These are phyloP conservation scores for Epichloe aotearoae DNA, from an alignment of 2,329 filamentous ascomycete species.

Conservation along the genomic window DNA sequence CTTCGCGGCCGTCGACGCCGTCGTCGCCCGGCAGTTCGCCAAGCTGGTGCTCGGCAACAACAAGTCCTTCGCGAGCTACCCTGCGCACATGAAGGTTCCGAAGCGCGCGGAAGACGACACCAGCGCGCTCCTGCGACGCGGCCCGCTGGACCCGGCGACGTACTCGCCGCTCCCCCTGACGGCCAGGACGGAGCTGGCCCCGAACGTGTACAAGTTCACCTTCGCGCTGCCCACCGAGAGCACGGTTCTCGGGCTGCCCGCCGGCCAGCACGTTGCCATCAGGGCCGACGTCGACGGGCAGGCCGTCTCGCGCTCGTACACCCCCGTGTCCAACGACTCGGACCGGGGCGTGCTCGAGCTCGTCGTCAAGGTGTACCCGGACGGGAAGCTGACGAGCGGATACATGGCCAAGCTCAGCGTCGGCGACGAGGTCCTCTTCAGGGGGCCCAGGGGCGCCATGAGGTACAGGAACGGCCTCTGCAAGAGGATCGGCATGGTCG, in stretches of 20 bases:
- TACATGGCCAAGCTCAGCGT: constrained; percentile 33
- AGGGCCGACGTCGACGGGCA: constrained; percentile 32
- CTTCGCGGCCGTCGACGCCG: constrained; percentile 18
- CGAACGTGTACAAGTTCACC: constrained; percentile 31
- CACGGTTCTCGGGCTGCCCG: constrained; percentile 38
- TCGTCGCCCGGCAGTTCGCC: constrained; percentile 11
- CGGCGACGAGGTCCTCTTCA: constrained; percentile 36
- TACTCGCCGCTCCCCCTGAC: constrained; percentile 34
- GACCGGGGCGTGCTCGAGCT: constrained; percentile 37
- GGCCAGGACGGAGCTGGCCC: constrained; percentile 25
- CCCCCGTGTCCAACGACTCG: constrained; percentile 36
- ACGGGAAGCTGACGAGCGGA: constrained; percentile 34
- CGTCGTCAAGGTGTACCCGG: constrained; percentile 36
- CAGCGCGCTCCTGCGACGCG: not conserved
- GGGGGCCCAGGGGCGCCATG: constrained; percentile 45
- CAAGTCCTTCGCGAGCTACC: constrained; percentile 18
- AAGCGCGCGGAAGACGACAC: not conserved
- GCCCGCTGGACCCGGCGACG: constrained; percentile 12
- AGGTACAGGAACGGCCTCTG: constrained; percentile 30
- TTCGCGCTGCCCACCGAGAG: constrained; percentile 32
- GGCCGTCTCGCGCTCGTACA: constrained; percentile 38
- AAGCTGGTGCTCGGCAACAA: constrained; percentile 2
- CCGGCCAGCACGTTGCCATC: constrained; percentile 43
- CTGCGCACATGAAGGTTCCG: constrained; percentile 28
- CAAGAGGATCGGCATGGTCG: constrained; percentile 38